These are phyloP conservation scores for Pleurotus eryngii DNA, from an alignment of 768 basidiomycete genomes.

Conservation along the genomic window DNA sequence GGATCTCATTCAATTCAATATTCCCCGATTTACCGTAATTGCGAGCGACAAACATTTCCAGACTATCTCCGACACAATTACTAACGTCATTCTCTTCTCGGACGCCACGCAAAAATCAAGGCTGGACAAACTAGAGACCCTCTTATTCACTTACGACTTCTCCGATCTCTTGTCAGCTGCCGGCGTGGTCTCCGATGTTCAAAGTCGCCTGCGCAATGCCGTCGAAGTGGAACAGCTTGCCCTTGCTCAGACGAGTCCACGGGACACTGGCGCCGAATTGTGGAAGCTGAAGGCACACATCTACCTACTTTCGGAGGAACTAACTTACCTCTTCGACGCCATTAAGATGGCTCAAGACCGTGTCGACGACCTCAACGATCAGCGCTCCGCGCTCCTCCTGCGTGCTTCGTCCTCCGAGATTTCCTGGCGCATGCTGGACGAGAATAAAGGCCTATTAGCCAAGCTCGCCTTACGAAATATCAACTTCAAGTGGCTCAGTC, in stretches of 20 bases:
- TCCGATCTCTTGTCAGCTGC: conserved; percentile 72
- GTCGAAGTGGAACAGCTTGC: conserved; percentile 48
- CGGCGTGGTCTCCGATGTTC: conserved; percentile 66
- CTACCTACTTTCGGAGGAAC: conserved; percentile 69
- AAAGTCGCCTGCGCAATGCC: conserved; percentile 65
- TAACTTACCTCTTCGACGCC: conserved; percentile 82
- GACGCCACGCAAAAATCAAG: conserved; percentile 82
- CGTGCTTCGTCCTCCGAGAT: conserved; percentile 83
- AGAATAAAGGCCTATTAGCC: conserved; percentile 66
- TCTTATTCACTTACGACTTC: conserved; percentile 88
- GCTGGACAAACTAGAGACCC: conserved; percentile 72
- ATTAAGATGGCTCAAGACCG: conserved; percentile 82
- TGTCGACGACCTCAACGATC: conserved; percentile 58
- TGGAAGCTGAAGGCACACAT: conserved; percentile 72
- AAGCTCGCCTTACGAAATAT: conserved; percentile 83
- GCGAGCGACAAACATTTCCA: conserved; percentile 81
- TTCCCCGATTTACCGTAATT: conserved; percentile 84
- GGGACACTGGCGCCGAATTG: conserved; percentile 48
- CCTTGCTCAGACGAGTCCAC: conserved; percentile 29
- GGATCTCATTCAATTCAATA: conserved; percentile 80
- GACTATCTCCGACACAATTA: conserved; percentile 83
- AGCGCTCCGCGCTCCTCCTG: conserved; percentile 77
- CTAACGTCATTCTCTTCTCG: conserved; percentile 83
- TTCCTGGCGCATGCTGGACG: conserved; percentile 88
- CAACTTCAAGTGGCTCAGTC: conserved; percentile 78